Conservation (phyloP, 2,329 filamentous ascomycete species). For the Calcarisporium arbuscula region DNA sequence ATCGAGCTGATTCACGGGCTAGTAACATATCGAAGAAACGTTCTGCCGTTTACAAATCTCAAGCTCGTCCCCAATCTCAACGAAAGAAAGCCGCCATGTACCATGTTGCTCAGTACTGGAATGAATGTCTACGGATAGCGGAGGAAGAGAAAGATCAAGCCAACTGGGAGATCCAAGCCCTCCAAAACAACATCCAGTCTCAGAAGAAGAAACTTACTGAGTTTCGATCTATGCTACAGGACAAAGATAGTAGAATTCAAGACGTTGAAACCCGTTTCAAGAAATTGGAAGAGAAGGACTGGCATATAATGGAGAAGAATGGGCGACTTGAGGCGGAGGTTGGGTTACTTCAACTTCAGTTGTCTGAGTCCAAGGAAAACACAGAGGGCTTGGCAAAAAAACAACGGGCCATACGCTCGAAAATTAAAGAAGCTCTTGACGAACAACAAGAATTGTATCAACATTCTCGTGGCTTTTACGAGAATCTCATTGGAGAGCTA, state of each 20-base stretch:
- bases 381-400: conserved; percentile 23
- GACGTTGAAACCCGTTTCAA: conserved; percentile 16
- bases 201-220: conserved; percentile 14
- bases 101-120: conserved; percentile 25
- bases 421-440: conserved; percentile 37
- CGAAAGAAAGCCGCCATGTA: conserved; percentile 25
- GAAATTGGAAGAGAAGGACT: conserved; percentile 18
- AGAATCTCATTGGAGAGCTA: conserved; percentile 27
- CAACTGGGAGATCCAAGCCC: conserved; percentile 17
- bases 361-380: conserved; percentile 17
- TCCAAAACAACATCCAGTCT: conserved; percentile 17
- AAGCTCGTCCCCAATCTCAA: conserved; percentile 11
- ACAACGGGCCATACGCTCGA: conserved; percentile 25
- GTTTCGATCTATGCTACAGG: conserved; percentile 3
- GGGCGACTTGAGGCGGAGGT: conserved; percentile 20
- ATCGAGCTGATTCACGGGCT: conserved; percentile 19
- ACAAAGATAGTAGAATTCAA: conserved; percentile 20
- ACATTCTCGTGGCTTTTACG: conserved; percentile 24
- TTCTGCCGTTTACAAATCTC: conserved; percentile 11
- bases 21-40: conserved; percentile 29
- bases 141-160: conserved; percentile 22
- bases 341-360: conserved; percentile 17
- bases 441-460: conserved; percentile 41
- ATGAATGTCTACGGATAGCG: conserved; percentile 24
- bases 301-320: conserved; percentile 17